Evolutionary conservation across 1,284 basidiomycete species (phyloP), one percentile per base, ranked within the genome.

Genomic region (Puccinia triticina): DNA sequence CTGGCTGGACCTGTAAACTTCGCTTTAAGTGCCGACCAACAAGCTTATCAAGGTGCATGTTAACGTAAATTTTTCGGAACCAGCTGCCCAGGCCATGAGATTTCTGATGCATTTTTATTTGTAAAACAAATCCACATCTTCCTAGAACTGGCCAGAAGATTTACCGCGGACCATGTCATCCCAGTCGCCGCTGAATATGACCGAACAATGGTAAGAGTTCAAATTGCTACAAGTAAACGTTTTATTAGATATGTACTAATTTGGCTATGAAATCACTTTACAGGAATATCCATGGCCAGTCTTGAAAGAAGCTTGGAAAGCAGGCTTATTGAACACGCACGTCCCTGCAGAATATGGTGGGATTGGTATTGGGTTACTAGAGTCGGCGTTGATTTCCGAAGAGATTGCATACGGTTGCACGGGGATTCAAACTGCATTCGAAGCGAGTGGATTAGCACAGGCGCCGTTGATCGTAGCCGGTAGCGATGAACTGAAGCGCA

Each of bases 401-500:
- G 88, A 89, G 84, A 86, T 90, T 29, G 89, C 89, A 0, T 90
- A 86, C 83, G 90, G 89, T 1, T 90, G 90, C 85, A 88, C 89
- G 0, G 90, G 90, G 46, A 88, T 90, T 23, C 89, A 89, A 81
- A 90, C 90, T 0, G 87, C 87, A 0, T 86, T 88, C 73, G 88
- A 88, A 82, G 88, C 87, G 69, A 90, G 89, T 84, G 89, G 89
- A 8, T 86, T 90, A 0, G 89, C 89, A 0, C 88, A 90, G 83
- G 89, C 89, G 0, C 89, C 90, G 0, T 82, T 90, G 16, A 88
- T 90, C 53, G 88, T 90, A 12, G 88, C 89, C 0, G 89, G 88
- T 0, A 88, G 87, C 29, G 88, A 90, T 76, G 88, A 88, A 83
- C 87, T 87, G 67, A 90, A 90, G 86, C 84, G 84, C 78, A 90